phyloP scores from a whole-genome alignment of 176 grass and related monocot species.

The Pontederia paniculata region DNA sequence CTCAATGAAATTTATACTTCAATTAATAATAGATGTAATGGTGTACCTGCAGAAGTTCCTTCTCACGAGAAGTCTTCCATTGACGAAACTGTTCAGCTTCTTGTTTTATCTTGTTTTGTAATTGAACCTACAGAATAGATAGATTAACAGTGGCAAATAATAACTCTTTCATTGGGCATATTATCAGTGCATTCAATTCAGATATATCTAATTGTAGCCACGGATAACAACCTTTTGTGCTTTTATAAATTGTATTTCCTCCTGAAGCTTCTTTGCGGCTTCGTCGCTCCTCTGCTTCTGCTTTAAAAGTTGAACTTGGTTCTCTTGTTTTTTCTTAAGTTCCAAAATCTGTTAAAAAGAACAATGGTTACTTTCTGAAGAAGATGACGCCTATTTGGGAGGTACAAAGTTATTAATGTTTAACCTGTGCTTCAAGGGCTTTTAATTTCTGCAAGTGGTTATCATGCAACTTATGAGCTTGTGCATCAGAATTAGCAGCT shows the following conservation, averaged over 20 bases:
- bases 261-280: constrained; percentile 94
- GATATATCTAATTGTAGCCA: constrained; percentile 2
- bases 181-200: background rate
- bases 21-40: constrained; percentile 1
- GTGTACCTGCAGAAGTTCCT: constrained; percentile 87
- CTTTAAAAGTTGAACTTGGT: constrained; percentile 88
- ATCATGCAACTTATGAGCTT: constrained; percentile 75
- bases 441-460: constrained; percentile 88
- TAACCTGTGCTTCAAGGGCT: constrained; percentile 87
- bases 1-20: constrained; percentile 1
- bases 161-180: too few species aligned
- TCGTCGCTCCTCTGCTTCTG: constrained; percentile 99
- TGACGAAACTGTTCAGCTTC: constrained; percentile 90
- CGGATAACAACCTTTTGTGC: constrained; percentile 54
- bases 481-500: constrained; percentile 58
- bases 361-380: background rate
- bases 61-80: constrained; percentile 95
- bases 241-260: constrained; percentile 97
- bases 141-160: background rate
- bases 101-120: constrained; percentile 98
- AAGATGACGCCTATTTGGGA: background rate
- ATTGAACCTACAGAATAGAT: constrained; percentile 51
- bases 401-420: background rate
- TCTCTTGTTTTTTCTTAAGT: constrained; percentile 98
- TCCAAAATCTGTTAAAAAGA: constrained; percentile 57